Evolutionary conservation across 2,329 filamentous ascomycete species (phyloP), one percentile per base, ranked within the genome.

Genomic region (Botrytis aclada): DNA sequence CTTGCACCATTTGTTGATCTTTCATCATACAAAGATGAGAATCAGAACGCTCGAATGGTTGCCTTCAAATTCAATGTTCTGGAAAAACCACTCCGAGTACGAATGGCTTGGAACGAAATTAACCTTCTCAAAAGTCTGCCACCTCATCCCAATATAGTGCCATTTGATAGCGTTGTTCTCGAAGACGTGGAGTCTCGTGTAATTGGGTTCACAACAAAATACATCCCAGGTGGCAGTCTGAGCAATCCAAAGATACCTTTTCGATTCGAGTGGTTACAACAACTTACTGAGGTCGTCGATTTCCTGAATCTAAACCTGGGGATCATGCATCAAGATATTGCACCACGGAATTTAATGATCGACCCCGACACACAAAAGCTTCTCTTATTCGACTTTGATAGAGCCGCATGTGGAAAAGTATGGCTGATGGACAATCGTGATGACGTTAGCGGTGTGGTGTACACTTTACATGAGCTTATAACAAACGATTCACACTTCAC

Each of bases 281-380:
- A 85, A 72, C 80, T 84, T 0, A 80, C 80, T 0, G 12, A 77
- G 0, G 79, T 82, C 9, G 77, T 84, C 12, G 82, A 84, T 70
- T 78, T 81, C 51, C 76, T 84, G 39, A 84, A 84, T 70, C 75
- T 84, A 18, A 71, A 78, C 51, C 74, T 81, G 51, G 82, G 83
- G 41, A 80, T 84, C 54, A 75, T 78, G 58, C 83, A 84, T 75
- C 80, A 83, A 73, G 83, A 84, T 71, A 78, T 84, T 67, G 79
- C 80, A 6, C 74, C 81, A 4, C 79, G 81, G 45, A 84, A 84
- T 72, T 77, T 84, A 8, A 63, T 84, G 0, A 73, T 84, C 67
- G 76, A 84, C 65, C 76, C 79, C 8, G 56, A 69, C 18, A 82
- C 81, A 25, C 78, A 83, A 66, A 73, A 74, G 7, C 66, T 84